Evolutionary conservation across 352 stramenopile genomes (phyloP).

Genomic region (Globisporangium uncinulatum): DNA sequence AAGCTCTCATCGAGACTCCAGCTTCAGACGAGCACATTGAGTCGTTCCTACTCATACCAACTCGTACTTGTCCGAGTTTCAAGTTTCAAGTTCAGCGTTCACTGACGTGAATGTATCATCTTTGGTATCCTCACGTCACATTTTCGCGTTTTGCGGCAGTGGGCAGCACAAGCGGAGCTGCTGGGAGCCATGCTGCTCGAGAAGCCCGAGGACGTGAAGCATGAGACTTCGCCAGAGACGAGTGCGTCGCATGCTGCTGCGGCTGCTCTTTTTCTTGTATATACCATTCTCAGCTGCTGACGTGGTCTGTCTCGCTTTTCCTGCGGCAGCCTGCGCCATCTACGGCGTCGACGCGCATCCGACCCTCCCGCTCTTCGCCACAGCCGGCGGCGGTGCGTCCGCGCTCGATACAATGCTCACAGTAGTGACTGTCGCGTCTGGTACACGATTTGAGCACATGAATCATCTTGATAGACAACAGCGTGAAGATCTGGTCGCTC

Average conservation of each 20-base stretch:
- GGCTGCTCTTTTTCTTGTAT: not conserved
- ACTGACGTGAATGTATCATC: too few species aligned
- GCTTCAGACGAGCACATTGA: too few species aligned
- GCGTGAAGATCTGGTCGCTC: conserved; percentile 83
- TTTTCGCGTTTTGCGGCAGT: not conserved
- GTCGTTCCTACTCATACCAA: too few species aligned
- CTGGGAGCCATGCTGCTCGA: conserved; percentile 60
- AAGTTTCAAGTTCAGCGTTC: too few species aligned
- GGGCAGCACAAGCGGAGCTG: not conserved
- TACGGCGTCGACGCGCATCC: conserved; percentile 83
- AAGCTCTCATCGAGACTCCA: too few species aligned
- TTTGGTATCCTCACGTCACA: too few species aligned
- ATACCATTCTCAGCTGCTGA: conserved; percentile 5
- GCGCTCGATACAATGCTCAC: not conserved
- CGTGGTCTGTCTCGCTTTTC: conserved; percentile 4
- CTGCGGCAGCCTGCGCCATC: conserved; percentile 59
- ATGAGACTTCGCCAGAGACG: conserved; percentile 64
- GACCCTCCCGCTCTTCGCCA: conserved; percentile 65
- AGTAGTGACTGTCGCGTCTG: not conserved
- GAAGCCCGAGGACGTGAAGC: conserved; percentile 71
- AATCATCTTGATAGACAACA: conserved; percentile 35
- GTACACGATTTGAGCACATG: too few species aligned
- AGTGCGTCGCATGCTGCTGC: conserved; percentile 22
- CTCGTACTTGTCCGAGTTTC: too few species aligned
- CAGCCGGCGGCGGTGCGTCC: conserved; percentile 54